Conservation (phyloP, 257 asterid genomes). For the Paraleonurus japonicus region DNA sequence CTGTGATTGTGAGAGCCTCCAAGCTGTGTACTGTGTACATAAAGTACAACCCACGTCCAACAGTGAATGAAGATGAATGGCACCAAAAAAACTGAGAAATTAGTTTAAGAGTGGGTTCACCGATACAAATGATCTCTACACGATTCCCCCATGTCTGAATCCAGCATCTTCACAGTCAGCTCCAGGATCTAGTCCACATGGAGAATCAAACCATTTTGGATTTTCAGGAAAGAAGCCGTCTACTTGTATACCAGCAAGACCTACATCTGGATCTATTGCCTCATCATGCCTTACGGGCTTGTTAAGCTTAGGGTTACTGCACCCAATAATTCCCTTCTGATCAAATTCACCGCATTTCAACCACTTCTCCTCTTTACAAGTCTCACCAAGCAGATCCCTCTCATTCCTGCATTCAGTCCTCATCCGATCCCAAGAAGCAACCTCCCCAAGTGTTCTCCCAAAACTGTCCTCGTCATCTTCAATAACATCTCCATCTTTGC, state of each 20-base stretch:
- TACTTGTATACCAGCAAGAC: conserved; percentile 75
- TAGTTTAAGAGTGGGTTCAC: conserved; percentile 62
- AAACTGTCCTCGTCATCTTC: conserved; percentile 98
- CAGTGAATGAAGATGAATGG: conserved; percentile 22
- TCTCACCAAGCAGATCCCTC: conserved; percentile 71
- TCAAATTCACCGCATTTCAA: conserved; percentile 73
- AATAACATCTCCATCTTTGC: conserved; percentile 79
- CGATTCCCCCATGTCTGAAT: conserved; percentile 73
- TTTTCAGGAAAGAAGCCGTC: conserved; percentile 84
- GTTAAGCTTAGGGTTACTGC: conserved; percentile 43
- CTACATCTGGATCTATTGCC: conserved; percentile 69
- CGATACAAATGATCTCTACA: conserved; percentile 53
- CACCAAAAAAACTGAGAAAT: conserved; percentile 31
- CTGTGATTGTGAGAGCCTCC: conserved; percentile 32
- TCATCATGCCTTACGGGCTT: conserved; percentile 58
- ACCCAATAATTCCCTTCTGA: conserved; percentile 67
- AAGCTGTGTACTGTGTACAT: conserved; percentile 36
- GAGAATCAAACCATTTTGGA: conserved; percentile 71
- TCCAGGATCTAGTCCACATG: too few species aligned
- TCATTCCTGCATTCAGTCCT: conserved; percentile 60
- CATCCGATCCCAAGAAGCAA: conserved; percentile 93
- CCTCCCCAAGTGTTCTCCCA: conserved; percentile 96
- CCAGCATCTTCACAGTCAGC: conserved; percentile 71
- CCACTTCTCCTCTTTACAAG: conserved; percentile 87
- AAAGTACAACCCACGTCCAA: conserved; percentile 50